Evolutionary conservation across 495 filamentous ascomycete genomes (phyloP).

Genomic region (Parmelia sp.): DNA sequence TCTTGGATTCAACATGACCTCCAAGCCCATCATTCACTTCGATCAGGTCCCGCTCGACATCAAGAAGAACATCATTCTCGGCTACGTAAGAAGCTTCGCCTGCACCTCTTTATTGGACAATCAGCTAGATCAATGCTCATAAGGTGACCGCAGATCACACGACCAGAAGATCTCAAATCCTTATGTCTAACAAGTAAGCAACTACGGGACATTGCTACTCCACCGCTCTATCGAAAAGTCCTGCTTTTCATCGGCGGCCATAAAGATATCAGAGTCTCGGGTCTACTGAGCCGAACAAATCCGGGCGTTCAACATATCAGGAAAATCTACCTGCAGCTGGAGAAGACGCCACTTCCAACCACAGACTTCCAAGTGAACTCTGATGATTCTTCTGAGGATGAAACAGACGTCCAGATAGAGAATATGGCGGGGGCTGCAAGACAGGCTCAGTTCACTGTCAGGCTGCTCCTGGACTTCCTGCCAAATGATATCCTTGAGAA

Average conservation of each 20-base stretch:
- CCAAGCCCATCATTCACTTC: slow-evolving; percentile 4
- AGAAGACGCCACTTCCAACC: slow-evolving; percentile 10
- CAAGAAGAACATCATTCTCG: slow-evolving; percentile 12
- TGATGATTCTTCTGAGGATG: slow-evolving; percentile 18
- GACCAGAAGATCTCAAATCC: slow-evolving; percentile 16
- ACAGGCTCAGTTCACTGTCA: slow-evolving; percentile 18
- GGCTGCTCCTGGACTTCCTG: slow-evolving; percentile 16
- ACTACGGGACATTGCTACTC: slow-evolving; percentile 14
- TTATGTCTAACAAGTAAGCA: slow-evolving; percentile 17
- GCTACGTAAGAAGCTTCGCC: slow-evolving; percentile 8
- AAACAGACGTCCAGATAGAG: slow-evolving; percentile 7
- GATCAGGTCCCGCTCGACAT: slow-evolving; percentile 8
- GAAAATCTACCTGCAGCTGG: slow-evolving; percentile 18
- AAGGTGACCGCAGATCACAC: not conserved
- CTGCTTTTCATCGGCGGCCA: slow-evolving; percentile 20
- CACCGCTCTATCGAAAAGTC: slow-evolving; percentile 15
- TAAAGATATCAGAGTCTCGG: slow-evolving; percentile 17
- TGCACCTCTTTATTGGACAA: not conserved
- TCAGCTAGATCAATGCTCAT: not conserved
- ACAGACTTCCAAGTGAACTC: slow-evolving; percentile 1
- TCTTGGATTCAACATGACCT: not conserved
- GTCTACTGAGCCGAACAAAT: slow-evolving; percentile 14
- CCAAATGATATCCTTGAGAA: slow-evolving; percentile 19
- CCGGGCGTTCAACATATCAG: slow-evolving; percentile 18
- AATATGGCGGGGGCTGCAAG: slow-evolving; percentile 7